Conservation (phyloP, 176 grass and related monocot species). For the Raddia distichophylla region DNA sequence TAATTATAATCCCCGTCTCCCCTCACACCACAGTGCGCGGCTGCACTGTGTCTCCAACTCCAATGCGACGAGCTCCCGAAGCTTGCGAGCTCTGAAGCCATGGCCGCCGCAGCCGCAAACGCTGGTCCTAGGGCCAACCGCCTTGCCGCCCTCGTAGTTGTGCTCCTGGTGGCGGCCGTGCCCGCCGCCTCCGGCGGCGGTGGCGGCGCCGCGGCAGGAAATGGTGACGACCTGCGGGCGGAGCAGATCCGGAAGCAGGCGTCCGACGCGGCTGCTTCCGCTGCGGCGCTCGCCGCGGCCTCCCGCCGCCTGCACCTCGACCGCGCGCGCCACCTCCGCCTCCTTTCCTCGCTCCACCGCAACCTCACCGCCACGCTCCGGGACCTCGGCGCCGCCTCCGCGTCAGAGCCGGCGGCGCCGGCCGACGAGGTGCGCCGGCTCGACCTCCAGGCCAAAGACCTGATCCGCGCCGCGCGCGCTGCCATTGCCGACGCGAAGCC, state of each 20-base stretch:
- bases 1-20: slow-evolving; percentile 1
- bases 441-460: slow-evolving; percentile 76
- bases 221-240: slow-evolving; percentile 55
- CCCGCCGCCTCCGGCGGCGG: neutral
- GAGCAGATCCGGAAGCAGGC: slow-evolving; percentile 83
- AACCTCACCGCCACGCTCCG: slow-evolving; percentile 80
- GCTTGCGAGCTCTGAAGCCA: slow-evolving; percentile 31
- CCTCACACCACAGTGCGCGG: neutral
- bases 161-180: slow-evolving; percentile 15
- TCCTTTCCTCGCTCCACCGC: slow-evolving; percentile 75
- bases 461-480: slow-evolving; percentile 77
- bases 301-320: slow-evolving; percentile 75
- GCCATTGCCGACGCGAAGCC: slow-evolving; percentile 82
- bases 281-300: slow-evolving; percentile 55
- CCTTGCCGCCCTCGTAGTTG: neutral
- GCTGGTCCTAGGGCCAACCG: neutral
- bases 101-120: slow-evolving; percentile 25
- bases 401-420: neutral
- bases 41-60: neutral
- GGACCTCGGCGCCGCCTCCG: slow-evolving; percentile 30
- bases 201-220: slow-evolving; percentile 33
- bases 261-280: slow-evolving; percentile 55
- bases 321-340: slow-evolving; percentile 69
- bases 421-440: slow-evolving; percentile 36
- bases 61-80: slow-evolving; percentile 26